Conservation (phyloP, 805 yeast genomes). For the Sugiyamaella smithiae region DNA sequence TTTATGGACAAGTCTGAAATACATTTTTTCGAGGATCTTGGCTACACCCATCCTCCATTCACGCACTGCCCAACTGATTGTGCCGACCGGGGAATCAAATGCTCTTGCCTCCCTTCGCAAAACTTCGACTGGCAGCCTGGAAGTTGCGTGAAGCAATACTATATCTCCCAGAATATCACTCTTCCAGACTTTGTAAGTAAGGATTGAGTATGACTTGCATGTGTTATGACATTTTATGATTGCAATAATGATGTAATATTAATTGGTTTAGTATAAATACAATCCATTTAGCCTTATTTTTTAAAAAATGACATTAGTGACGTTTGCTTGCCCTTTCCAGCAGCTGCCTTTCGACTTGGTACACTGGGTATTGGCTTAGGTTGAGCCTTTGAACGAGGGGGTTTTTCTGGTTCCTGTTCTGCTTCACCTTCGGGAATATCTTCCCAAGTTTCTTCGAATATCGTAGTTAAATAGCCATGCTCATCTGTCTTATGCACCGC, state of each 20-base stretch:
- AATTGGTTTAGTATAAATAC: too few relatives aligned
- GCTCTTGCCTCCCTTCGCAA: conserved; percentile 49
- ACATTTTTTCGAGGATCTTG: conserved; percentile 81
- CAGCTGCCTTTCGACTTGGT: conserved; percentile 12
- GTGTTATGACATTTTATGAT: neutral
- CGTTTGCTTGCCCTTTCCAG: conserved; percentile 13
- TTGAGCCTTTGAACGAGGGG: neutral
- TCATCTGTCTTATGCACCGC: conserved; percentile 17
- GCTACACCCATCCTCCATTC: conserved; percentile 81
- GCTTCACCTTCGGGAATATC: conserved; percentile 16
- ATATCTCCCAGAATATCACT: conserved; percentile 28
- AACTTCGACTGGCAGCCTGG: conserved; percentile 38
- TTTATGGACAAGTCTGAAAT: conserved; percentile 67
- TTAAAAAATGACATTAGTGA: conserved; percentile 22
- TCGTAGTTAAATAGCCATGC: conserved; percentile 19
- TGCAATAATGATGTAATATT: neutral
- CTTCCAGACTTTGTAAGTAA: conserved; percentile 12
- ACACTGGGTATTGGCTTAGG: conserved; percentile 10
- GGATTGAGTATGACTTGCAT: neutral
- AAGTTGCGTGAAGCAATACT: conserved; percentile 36
- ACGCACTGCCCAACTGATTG: conserved; percentile 63
- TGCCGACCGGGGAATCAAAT: conserved; percentile 44
- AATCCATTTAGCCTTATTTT: too few relatives aligned
- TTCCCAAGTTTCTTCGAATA: conserved; percentile 20
- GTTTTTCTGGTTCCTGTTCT: conserved; percentile 1